Evolutionary conservation across 1,284 basidiomycete species (phyloP).

Genomic region (Rhodotorula sp.): DNA sequence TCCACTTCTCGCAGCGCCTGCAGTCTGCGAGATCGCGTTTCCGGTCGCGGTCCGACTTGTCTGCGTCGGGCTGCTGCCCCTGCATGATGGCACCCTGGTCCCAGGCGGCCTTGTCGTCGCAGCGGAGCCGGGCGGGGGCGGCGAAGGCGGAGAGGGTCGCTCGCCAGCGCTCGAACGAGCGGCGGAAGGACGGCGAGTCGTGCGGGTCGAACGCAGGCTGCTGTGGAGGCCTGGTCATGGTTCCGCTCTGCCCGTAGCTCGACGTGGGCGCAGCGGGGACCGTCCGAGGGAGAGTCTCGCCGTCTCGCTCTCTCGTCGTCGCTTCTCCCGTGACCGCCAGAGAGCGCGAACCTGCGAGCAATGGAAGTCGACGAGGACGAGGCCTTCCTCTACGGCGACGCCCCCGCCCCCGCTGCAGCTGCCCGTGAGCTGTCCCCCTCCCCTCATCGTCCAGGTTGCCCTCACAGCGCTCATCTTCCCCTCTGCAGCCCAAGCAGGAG

Average conservation of each 20-base stretch:
- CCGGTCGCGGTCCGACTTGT: constrained; percentile 12
- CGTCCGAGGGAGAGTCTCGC: not conserved
- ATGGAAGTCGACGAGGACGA: constrained; percentile 40
- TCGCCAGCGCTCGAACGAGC: constrained; percentile 31
- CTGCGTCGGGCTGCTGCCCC: not conserved
- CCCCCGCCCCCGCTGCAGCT: not conserved
- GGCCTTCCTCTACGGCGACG: constrained; percentile 39
- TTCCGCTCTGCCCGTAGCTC: not conserved
- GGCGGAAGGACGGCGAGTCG: constrained; percentile 29
- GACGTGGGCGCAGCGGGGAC: no score
- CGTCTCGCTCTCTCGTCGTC: not conserved
- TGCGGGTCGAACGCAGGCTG: not conserved
- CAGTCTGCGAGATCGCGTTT: constrained; percentile 45
- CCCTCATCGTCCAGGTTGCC: not conserved
- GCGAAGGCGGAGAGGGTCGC: constrained; percentile 22
- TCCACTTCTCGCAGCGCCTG: constrained; percentile 56
- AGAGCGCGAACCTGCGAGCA: no score
- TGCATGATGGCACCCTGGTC: constrained; percentile 30
- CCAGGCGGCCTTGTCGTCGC: constrained; percentile 26
- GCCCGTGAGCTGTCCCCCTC: not conserved
- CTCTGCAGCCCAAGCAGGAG: not conserved
- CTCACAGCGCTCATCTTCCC: not conserved
- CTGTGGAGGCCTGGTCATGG: not conserved
- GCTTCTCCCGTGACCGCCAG: not conserved
- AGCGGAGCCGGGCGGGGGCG: constrained; percentile 13